Evolutionary conservation across 805 yeast species (phyloP), one percentile per base, ranked within the genome.

Genomic region (Barnettozyma populi): DNA sequence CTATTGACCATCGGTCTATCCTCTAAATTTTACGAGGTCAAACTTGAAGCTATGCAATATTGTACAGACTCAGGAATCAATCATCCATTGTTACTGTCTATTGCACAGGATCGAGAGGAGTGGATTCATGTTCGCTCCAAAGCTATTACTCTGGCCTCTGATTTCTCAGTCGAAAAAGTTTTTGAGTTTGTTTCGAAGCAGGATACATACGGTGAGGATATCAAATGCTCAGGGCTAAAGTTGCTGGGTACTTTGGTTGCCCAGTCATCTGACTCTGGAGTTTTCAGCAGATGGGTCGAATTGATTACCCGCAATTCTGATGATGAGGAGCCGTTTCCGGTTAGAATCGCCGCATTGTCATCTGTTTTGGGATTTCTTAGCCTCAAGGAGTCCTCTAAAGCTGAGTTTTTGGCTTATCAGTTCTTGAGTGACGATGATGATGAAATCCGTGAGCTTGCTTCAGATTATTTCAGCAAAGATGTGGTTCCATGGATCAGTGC

Each of bases 381-480:
- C 3, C 35, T 45, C 11, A n/a, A 39, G 32, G 16, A 25, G 9
- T 36, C 46, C 3, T 51, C 56, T 0, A 25, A 46, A 13, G 67
- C 65, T 20, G 53, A 51, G 7, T 53, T 61, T 43, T 48, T 66
- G 5, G 56, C 73, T 1, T 70, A 69, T 49, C 59, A 64, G 13
- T 72, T 67, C 51, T 59, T 83, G 21, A 65, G 66, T 45, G 96
- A 88, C 62, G 95, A 87, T 56, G 92, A 84, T 54, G 78, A 71
- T 11, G 79, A 73, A 13, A 65, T 86, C 6, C 68, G 95, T 48
- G 63, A 65, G 1, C 16, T 55, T 2, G 75, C 86, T 0, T 69
- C 86, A 0, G 41, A 53, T 1, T 69, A 68, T 46, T 60, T 81
- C 16, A 60, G 72, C 2, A 34, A 49, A 4, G 49, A 68, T 18